phyloP scores from a whole-genome alignment of 257 asterid genomes.

The Salvia hispanica region DNA sequence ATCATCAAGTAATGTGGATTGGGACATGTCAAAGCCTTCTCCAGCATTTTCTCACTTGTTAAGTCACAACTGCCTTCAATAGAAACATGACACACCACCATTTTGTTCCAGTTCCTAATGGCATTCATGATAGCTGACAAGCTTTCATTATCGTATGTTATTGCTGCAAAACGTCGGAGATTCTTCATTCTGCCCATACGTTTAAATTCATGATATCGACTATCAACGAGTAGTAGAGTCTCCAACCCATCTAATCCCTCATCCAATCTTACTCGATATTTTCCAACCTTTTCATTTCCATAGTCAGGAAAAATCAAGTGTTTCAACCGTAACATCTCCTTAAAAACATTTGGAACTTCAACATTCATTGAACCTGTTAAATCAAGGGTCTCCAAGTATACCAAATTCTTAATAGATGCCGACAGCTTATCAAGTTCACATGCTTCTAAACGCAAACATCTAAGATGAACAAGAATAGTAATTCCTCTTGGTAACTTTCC shows the following conservation, averaged over 20 bases:
- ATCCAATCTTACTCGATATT: too few species aligned
- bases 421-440: conserved; percentile 1
- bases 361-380: neutral
- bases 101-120: neutral
- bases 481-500: neutral
- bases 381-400: neutral
- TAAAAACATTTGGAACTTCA: neutral
- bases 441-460: neutral
- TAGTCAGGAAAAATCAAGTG: too few species aligned
- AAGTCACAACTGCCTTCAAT: neutral
- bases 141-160: neutral
- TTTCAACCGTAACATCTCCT: too few species aligned
- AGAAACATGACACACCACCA: neutral
- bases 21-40: neutral
- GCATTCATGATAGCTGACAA: neutral
- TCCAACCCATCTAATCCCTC: too few species aligned
- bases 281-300: too few species aligned
- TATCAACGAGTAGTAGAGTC: too few species aligned
- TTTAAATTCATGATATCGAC: too few species aligned
- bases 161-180: too few species aligned
- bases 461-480: neutral
- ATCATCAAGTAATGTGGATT: neutral
- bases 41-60: neutral
- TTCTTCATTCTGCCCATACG: too few species aligned
- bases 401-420: neutral